These are phyloP conservation scores for Colletotrichum tanaceti DNA, from an alignment of 2,329 filamentous ascomycete genomes.

Conservation along the genomic window DNA sequence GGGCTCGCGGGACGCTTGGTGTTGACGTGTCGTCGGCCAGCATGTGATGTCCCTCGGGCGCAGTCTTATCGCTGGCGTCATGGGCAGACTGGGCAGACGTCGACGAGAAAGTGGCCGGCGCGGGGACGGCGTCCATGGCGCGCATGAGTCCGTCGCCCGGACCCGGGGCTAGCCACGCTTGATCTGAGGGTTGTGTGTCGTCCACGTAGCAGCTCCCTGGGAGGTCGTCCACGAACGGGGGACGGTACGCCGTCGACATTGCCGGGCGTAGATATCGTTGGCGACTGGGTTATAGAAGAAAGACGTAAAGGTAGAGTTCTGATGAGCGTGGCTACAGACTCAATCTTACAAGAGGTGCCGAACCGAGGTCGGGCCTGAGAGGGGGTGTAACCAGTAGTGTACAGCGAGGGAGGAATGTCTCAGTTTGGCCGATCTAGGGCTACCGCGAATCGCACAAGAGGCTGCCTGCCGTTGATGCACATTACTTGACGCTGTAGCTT, in stretches of 20 bases:
- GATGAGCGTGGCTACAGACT: neutral
- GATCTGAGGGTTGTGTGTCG: conserved; percentile 1
- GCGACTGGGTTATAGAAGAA: neutral
- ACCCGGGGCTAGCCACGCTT: conserved; percentile 27
- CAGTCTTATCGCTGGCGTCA: conserved; percentile 23
- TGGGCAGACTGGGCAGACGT: neutral
- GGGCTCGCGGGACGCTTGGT: conserved; percentile 22
- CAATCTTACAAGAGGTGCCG: conserved; percentile 3
- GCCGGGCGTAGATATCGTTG: neutral
- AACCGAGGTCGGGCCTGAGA: neutral
- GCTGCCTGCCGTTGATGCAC: neutral
- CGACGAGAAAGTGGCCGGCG: conserved; percentile 5
- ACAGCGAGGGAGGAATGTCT: conserved; percentile 29
- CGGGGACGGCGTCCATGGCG: conserved; percentile 15
- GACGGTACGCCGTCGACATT: conserved; percentile 30
- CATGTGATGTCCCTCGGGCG: conserved; percentile 29
- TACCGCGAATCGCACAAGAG: conserved; percentile 22
- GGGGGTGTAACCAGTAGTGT: conserved; percentile 18
- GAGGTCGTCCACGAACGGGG: conserved; percentile 27
- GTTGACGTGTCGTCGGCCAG: conserved; percentile 27
- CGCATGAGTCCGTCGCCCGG: conserved; percentile 23
- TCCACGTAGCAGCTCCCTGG: neutral
- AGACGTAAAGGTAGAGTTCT: neutral
- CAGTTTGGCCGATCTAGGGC: conserved; percentile 14
- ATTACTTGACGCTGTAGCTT: neutral